Percentiles rank a stretch among this genome's conserved stretches.
Evolutionary conservation across 2,329 filamentous ascomycete genomes (phyloP).

Genomic region (Grosmannia clavigera): DNA sequence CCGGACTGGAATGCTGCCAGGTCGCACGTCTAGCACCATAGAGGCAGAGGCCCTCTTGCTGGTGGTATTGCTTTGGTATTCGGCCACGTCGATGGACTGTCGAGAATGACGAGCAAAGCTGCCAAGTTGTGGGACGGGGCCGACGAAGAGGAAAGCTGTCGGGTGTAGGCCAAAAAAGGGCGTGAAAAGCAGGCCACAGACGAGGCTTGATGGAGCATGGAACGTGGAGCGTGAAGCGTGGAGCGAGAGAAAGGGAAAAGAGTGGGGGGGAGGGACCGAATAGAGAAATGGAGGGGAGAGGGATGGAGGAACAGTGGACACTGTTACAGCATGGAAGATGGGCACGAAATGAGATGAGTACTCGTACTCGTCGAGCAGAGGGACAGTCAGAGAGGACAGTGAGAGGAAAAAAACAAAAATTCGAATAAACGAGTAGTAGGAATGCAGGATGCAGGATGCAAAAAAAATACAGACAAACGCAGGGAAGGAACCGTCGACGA

Average conservation of each 20-base stretch:
- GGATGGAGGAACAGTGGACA: background rate
- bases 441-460: background rate
- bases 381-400: background rate
- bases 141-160: background rate
- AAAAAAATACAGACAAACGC: background rate
- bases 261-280: background rate
- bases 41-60: background rate
- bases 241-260: background rate
- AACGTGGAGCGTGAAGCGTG: background rate
- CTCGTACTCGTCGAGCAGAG: background rate
- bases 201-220: background rate
- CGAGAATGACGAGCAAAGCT: background rate
- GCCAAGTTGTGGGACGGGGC: background rate
- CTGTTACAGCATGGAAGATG: background rate
- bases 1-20: background rate
- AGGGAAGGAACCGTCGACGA: background rate
- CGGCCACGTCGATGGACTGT: background rate
- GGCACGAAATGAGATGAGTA: background rate
- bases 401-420: background rate
- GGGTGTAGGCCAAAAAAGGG: background rate
- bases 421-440: background rate
- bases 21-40: background rate
- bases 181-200: background rate
- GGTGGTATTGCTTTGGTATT: background rate
- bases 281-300: background rate